Evolutionary conservation across 176 grass and related monocot genomes (phyloP).

Genomic region (Tuctoria greenei): DNA sequence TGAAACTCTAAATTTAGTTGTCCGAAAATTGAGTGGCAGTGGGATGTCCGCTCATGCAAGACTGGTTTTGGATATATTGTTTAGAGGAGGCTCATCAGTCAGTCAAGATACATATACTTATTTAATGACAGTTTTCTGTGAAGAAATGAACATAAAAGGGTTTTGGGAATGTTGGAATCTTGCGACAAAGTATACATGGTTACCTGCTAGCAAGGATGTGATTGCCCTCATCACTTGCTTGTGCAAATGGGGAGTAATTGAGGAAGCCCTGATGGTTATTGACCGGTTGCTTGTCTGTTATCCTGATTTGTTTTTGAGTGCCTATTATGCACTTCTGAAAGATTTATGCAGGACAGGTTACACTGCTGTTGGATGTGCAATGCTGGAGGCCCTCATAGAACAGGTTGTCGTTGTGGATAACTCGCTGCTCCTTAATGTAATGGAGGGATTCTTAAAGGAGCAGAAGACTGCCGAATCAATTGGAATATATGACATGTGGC

Average conservation of each 20-base stretch:
- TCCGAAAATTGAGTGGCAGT: constrained; percentile 51
- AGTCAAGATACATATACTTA: constrained; percentile 58
- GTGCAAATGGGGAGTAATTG: constrained; percentile 69
- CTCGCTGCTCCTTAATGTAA: constrained; percentile 50
- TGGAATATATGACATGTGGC: constrained; percentile 68
- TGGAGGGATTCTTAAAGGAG: constrained; percentile 86
- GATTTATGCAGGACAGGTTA: constrained; percentile 66
- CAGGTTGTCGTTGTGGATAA: constrained; percentile 47
- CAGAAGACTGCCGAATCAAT: constrained; percentile 57
- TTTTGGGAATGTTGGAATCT: constrained; percentile 71
- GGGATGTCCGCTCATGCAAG: constrained; percentile 45
- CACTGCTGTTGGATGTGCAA: constrained; percentile 73
- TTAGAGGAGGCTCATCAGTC: constrained; percentile 50
- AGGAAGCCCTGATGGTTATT: constrained; percentile 69
- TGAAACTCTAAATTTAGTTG: constrained; percentile 65
- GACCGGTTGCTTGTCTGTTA: constrained; percentile 37
- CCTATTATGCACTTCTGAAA: constrained; percentile 60
- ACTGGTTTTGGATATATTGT: constrained; percentile 58
- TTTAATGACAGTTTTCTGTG: constrained; percentile 61
- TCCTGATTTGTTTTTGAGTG: constrained; percentile 40
- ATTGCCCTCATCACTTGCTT: constrained; percentile 47
- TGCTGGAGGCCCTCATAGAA: constrained; percentile 70
- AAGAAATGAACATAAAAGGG: constrained; percentile 60
- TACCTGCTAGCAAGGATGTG: constrained; percentile 53
- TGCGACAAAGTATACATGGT: constrained; percentile 58